These are phyloP conservation scores for Thymus quinquecostatus DNA, from an alignment of 257 asterid genomes.

Conservation along the genomic window DNA sequence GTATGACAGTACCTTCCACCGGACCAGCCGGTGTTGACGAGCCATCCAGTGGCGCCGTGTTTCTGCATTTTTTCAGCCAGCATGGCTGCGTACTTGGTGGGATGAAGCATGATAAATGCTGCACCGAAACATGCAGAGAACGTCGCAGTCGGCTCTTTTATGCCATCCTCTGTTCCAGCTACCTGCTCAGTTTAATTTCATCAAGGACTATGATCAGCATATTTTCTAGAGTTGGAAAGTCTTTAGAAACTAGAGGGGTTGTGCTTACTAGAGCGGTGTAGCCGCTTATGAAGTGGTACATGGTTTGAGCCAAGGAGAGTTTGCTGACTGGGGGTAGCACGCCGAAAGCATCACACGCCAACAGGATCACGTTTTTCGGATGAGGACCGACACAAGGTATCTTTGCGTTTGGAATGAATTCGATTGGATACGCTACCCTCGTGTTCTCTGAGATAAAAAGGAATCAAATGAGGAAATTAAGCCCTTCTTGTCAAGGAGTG, in stretches of 20 bases:
- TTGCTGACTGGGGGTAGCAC: conserved; percentile 98
- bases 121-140: conserved; percentile 98
- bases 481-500: no score
- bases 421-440: conserved; percentile 92
- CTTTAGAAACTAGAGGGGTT: not conserved
- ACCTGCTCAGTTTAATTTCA: conserved; percentile 44
- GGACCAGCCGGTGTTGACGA: conserved; percentile 95
- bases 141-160: conserved; percentile 92
- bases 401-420: conserved; percentile 87
- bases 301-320: conserved; percentile 78
- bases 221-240: no score
- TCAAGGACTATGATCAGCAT: not conserved
- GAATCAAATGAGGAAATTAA: not conserved
- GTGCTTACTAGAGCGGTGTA: conserved; percentile 80
- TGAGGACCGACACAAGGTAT: conserved; percentile 96
- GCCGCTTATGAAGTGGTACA: conserved; percentile 97
- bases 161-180: conserved; percentile 97
- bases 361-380: conserved; percentile 82
- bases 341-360: conserved; percentile 96
- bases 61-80: conserved; percentile 81
- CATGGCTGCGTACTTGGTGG: conserved; percentile 91
- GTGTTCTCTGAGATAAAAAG: conserved; percentile 66
- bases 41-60: conserved; percentile 95
- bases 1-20: conserved; percentile 67
- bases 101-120: conserved; percentile 93